Evolutionary conservation across 257 asterid species (phyloP).

Genomic region (Nemophila menziesii): DNA sequence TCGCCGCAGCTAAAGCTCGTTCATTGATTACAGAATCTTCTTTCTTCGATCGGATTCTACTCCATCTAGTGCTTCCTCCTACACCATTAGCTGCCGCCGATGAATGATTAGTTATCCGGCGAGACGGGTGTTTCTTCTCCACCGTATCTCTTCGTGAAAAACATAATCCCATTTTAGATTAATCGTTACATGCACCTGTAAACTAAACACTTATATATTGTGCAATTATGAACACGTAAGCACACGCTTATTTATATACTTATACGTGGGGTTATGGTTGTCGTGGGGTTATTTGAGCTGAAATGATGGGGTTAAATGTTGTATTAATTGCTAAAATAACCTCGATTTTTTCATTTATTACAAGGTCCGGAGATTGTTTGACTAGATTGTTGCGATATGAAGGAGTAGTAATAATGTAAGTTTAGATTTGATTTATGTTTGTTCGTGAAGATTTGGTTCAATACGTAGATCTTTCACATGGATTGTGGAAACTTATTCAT

Average conservation of each 20-base stretch:
- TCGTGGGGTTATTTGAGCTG: constrained; percentile 8
- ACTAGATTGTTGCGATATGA: too few species aligned
- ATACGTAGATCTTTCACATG: too few species aligned
- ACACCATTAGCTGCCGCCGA: constrained; percentile 31
- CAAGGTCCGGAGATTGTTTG: too few species aligned
- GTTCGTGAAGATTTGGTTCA: too few species aligned
- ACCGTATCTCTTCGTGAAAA: constrained; percentile 53
- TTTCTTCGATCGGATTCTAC: constrained; percentile 54
- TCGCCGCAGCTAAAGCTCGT: constrained; percentile 84
- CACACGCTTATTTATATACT: background rate
- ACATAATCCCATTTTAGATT: constrained; percentile 54
- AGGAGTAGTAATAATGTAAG: too few species aligned
- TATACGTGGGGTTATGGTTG: background rate
- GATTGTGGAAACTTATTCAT: too few species aligned
- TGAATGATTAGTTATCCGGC: constrained; percentile 31
- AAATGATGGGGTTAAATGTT: background rate
- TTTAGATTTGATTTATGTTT: too few species aligned
- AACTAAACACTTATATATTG: background rate
- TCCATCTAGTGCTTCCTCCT: constrained; percentile 57
- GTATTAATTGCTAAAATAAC: constrained; percentile 12
- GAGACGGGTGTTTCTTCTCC: constrained; percentile 36
- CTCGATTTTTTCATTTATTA: background rate
- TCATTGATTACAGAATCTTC: constrained; percentile 67
- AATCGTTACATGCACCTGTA: constrained; percentile 10
- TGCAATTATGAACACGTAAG: background rate